Evolutionary conservation across 768 basidiomycete genomes (phyloP).

Genomic region (Boletus reticuloceps): DNA sequence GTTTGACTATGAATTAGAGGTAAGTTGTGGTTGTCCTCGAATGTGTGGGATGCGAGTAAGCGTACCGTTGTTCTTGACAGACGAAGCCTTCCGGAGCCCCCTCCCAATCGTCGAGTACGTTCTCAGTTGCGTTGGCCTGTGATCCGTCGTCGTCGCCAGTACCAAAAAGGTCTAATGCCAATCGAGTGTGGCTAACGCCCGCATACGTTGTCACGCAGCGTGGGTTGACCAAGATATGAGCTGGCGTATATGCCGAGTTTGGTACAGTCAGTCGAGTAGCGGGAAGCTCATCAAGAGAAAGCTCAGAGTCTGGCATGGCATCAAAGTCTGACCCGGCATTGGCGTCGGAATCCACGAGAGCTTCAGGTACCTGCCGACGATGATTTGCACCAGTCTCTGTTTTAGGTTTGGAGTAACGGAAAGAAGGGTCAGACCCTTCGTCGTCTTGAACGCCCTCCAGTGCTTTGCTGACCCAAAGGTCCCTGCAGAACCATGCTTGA

Average conservation of each 20-base stretch:
- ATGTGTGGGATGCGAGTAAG: not conserved
- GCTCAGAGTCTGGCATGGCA: conserved; percentile 71
- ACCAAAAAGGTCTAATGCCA: conserved; percentile 94
- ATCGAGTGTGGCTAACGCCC: conserved; percentile 92
- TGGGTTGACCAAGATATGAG: conserved; percentile 92
- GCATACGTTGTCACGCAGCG: conserved; percentile 98
- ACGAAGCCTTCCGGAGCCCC: conserved; percentile 97
- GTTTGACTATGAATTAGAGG: conserved; percentile 54
- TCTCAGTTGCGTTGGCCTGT: conserved; percentile 52
- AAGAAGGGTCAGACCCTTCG: conserved; percentile 24
- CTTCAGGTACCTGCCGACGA: conserved; percentile 28
- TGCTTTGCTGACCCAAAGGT: conserved; percentile 92
- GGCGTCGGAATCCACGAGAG: conserved; percentile 60
- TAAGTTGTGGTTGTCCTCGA: not conserved
- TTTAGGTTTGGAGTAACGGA: conserved; percentile 7
- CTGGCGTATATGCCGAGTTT: conserved; percentile 84
- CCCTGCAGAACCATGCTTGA: conserved; percentile 98
- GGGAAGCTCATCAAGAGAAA: conserved; percentile 27
- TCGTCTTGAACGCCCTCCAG: conserved; percentile 67
- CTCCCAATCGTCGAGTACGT: conserved; percentile 92
- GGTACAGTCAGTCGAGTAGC: conserved; percentile 61
- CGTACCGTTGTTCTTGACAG: conserved; percentile 90
- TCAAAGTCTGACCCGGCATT: conserved; percentile 88
- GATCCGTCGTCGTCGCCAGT: conserved; percentile 60
- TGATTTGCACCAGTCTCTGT: conserved; percentile 30